Evolutionary conservation across 1,284 basidiomycete species (phyloP), one percentile per base, ranked within the genome.

Genomic region (Pholiota adiposa): DNA sequence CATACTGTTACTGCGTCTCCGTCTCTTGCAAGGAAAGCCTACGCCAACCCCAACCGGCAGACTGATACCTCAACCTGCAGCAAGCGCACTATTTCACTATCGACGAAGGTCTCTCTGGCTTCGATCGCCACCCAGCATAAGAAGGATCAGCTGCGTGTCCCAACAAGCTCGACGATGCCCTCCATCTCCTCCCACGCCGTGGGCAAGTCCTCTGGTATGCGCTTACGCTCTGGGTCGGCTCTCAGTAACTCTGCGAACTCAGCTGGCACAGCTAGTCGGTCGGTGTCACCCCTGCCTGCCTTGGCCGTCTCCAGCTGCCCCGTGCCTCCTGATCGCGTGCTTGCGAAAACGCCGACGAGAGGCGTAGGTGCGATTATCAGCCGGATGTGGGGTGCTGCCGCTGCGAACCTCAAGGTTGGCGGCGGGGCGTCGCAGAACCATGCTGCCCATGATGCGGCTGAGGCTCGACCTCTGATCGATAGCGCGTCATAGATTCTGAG

Each of bases 21-120:
- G 19, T 81, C 82, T 54, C 79, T 76, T 44, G 82, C 83, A 66
- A 70, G 73, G n/a, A 77, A 79, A 62, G 70, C 75, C 53, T 73
- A 74, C 64, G 74, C 77, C 18, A 41, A 27, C 16, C 7, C 73
- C 63, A 62, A 60, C 36, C 9, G 53, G 46, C 9, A 58, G 50
- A 38, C 51, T 14, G 60, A 43, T 48, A 44, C 16, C 16, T 7
- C 21, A 8, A 34, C 14, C n/a, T n/a, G 21, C 23, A 21, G 44
- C 40, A 54, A 57, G 31, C 56, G 59, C 9, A 34, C 56, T 61
- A 65, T 56, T 50, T 71, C 66, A 59, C 51, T 63, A 6, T 61
- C 64, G 14, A 56, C 44, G 19, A 63, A 67, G 12, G 43, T 56
- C 2, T 60, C 63, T 14, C 51, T 55, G 5, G 41, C 38, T 36